Percentiles rank a stretch among this genome's conserved stretches.
phyloP scores from a whole-genome alignment of 2,329 filamentous ascomycete species.

The Emergomyces africanus region DNA sequence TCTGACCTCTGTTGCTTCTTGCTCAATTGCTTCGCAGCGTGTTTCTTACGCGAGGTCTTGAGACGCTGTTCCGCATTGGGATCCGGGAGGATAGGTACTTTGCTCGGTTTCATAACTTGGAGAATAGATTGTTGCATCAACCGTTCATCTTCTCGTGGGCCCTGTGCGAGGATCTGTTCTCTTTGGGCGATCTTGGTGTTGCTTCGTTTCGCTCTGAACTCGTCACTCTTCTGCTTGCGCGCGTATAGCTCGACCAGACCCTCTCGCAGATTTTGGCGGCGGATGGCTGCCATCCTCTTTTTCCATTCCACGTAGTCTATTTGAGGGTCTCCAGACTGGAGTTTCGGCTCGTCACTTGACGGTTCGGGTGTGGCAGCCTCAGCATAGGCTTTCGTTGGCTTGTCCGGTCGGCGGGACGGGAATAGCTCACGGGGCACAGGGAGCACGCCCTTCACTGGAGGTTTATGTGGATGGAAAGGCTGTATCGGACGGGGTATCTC shows the following conservation, averaged over 20 bases:
- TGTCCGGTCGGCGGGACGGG: conserved; percentile 45
- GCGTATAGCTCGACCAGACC: conserved; percentile 57
- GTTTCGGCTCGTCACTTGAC: conserved; percentile 14
- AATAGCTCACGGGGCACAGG: conserved; percentile 78
- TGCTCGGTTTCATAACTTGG: conserved; percentile 35
- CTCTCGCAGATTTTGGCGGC: conserved; percentile 58
- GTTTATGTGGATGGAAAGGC: conserved; percentile 41
- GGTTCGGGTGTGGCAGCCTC: conserved; percentile 46
- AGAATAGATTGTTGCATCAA: conserved; percentile 59
- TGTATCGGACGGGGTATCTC: conserved; percentile 68
- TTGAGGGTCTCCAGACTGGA: conserved; percentile 26
- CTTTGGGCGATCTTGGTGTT: conserved; percentile 38
- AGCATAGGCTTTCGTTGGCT: conserved; percentile 51
- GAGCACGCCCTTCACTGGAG: conserved; percentile 58
- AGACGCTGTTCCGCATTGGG: conserved; percentile 46
- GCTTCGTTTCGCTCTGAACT: conserved; percentile 30
- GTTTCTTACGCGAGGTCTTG: conserved; percentile 29
- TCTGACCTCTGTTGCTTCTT: conserved; percentile 52
- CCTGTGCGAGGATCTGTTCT: conserved; percentile 43
- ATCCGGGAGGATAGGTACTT: conserved; percentile 45
- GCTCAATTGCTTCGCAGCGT: conserved; percentile 33
- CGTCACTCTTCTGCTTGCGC: conserved; percentile 42
- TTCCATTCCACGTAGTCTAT: conserved; percentile 52
- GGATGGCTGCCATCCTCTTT: conserved; percentile 54
- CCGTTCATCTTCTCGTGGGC: conserved; percentile 62